Evolutionary conservation across 257 asterid species (phyloP), one percentile per base, ranked within the genome.

Genomic region (Ajuga chamaepitys): DNA sequence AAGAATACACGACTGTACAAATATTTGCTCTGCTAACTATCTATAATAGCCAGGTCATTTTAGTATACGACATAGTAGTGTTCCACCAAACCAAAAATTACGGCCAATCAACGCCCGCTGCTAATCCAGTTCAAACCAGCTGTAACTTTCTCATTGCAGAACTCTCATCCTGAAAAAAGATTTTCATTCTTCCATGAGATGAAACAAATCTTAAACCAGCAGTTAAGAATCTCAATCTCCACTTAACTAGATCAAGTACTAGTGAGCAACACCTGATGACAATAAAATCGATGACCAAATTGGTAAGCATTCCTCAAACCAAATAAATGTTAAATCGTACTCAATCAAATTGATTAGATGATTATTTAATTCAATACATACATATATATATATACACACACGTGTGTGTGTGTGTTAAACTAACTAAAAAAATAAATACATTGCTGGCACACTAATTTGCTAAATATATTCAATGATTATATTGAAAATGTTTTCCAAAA

Each of bases 111-210:
- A 58, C 58, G 61, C n/a, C 66, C 42, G 26, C 58, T 32, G 18
- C 32, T 9, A 52, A 44, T 56, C 71, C 72, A 59, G 32, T 60
- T 85, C 85, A 85, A 64, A 85, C 80, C 67, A 74, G 54, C 82
- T 67, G 80, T 67, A 74, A 73, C 74, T 54, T 79, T 72, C 73
- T 73, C 56, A 75, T 51, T 64, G 44, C 77, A 67, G 47, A 75
- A 64, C 68, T 78, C 47, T 75, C 87, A 11, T 69, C 90, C 95
- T 89, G 93, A 79, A 78, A 79, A 25, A 47, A 37, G 24, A 34
- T 44, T 53, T 67, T 56, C 70, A 44, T 58, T 17, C 24, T 66
- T 38, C 47, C 9, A 45, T 11, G 16, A 46, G 56, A 47, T 56
- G n/a, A n/a, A 52, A 11, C 26, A 24, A 52, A 52, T 24, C 11